Base-by-base conservation (phyloP, 495 filamentous ascomycete genomes). In the Aspergillus affinis region DNA sequence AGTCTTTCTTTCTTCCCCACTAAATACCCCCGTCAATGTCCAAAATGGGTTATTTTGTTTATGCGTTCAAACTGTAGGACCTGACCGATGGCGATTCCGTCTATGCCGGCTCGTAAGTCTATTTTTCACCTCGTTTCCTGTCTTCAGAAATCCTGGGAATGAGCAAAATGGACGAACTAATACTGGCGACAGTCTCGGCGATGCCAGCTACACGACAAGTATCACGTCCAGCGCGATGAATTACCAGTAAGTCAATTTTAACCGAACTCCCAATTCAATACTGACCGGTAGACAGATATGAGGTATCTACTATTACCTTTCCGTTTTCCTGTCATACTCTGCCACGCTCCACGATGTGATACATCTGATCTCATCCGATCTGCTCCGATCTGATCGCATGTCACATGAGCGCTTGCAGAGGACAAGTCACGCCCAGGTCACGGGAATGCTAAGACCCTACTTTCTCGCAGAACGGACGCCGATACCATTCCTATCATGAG, bases 221-320 rank as follows among this genome's bases (percentile, higher is more conserved):
- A 62, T 76, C 55, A 74, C 75, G 1, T 78, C 76, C 4, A 77
- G 71, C 55, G 69, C 76, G 0, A 63, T 75, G 49, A 72, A 79
- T 51, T 80, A 79, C 51, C 71, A 72, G 71, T 81, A 75, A 55
- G 79, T 70, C 1, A 41, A 13, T 32, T 10, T 15, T 0, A 10
- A 6, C 36, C 12, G 1, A 4, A 41, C 15, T 41, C 36, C 5
- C 8, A 17, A 8, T 41, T 2, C 36, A 15, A 41, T 15, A 21
- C n/a, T 52, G 18, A 55, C 21, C 8, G 2, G 2, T 32, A 1
- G 36, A 17, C 46, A 76, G 73, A 71, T 76, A 76, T 64, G 73
- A 76, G 71, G 73, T 76, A 63, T 56, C 47, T 59, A 49, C 48
- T 19, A 4, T 15, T 41, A 10, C 9, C 36, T 17, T 36, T 9